Evolutionary conservation across 208 protist species (phyloP).

Genomic region (Trypanosomatidae sp.): DNA sequence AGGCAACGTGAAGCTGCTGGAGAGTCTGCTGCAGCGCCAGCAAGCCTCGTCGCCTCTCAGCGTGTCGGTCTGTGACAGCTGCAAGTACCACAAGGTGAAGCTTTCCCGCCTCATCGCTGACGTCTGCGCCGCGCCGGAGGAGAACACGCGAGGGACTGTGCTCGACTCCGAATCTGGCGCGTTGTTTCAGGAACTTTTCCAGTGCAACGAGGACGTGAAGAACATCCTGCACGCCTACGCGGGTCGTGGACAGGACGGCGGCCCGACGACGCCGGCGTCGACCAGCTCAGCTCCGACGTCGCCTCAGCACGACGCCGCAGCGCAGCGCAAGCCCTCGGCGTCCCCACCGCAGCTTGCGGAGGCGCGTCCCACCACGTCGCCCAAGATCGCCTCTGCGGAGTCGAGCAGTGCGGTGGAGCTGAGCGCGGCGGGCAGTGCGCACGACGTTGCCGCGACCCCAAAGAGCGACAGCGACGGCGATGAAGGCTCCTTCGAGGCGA

Average conservation of each 20-base stretch:
- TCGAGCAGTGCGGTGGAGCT: constrained; percentile 20
- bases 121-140: constrained; percentile 25
- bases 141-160: constrained; percentile 32
- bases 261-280: constrained; percentile 6
- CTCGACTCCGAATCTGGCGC: constrained; percentile 25
- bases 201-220: constrained; percentile 35
- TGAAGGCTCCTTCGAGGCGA: constrained; percentile 46
- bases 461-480: no score
- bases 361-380: no score
- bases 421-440: constrained; percentile 7
- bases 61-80: constrained; percentile 69
- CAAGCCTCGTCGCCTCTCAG: constrained; percentile 44
- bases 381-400: no score
- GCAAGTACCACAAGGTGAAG: constrained; percentile 70
- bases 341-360: no score
- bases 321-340: no score
- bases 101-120: constrained; percentile 43
- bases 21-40: constrained; percentile 42
- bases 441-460: no score
- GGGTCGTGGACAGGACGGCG: no score
- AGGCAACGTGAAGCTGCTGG: constrained; percentile 61
- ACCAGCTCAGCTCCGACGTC: no score
- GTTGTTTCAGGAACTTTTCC: constrained; percentile 29
- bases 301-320: no score
- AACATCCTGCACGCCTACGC: constrained; percentile 26